Evolutionary conservation across 2,329 filamentous ascomycete genomes (phyloP).

Genomic region (Aspergillus sp.): DNA sequence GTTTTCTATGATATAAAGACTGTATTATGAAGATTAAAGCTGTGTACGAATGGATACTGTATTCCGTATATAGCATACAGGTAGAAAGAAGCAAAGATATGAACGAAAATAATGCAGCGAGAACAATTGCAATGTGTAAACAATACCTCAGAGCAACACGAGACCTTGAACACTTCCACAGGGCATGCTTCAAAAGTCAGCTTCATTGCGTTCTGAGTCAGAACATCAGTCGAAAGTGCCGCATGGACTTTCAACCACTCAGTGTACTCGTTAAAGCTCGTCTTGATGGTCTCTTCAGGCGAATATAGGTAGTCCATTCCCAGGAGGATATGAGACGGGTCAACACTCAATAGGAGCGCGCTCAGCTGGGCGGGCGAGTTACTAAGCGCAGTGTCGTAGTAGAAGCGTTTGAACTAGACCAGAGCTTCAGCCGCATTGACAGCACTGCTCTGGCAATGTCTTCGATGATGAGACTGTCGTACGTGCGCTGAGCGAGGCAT

Average conservation of each 20-base stretch:
- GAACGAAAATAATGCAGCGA: not conserved
- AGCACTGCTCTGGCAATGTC: not conserved
- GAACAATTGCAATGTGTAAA: not conserved
- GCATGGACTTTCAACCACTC: not conserved
- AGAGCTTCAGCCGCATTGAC: not conserved
- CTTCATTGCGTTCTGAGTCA: not conserved
- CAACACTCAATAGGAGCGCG: not conserved
- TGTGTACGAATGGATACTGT: too few relatives aligned
- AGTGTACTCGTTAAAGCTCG: not conserved
- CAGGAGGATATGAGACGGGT: not conserved
- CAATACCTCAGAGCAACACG: not conserved
- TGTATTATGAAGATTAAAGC: too few relatives aligned
- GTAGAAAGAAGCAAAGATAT: not conserved
- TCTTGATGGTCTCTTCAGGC: not conserved
- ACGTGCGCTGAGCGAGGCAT: not conserved
- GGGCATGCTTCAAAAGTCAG: not conserved
- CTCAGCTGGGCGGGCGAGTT: not conserved
- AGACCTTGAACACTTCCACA: not conserved
- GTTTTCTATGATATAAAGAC: too few relatives aligned
- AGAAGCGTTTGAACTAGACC: not conserved
- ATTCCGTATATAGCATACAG: too few relatives aligned
- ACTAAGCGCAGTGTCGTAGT: not conserved
- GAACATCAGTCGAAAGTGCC: not conserved
- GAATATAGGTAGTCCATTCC: not conserved
- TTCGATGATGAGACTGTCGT: not conserved